Conservation (phyloP, 352 stramenopile species). For the Bremia lactucae region DNA sequence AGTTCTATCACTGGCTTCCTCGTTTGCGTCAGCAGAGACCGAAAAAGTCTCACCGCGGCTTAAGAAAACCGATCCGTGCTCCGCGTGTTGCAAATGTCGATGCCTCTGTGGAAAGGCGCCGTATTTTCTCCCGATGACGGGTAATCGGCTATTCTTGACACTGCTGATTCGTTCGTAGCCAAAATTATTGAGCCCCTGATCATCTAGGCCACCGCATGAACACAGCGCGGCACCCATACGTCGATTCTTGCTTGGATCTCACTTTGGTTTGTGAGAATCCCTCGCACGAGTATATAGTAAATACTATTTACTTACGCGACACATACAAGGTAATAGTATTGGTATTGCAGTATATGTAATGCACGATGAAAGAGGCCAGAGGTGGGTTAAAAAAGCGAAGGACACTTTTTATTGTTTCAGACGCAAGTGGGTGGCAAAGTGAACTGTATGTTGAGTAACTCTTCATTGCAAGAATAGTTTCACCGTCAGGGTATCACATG, state of each 20-base stretch:
- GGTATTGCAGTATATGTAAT: no score
- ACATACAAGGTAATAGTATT: no score
- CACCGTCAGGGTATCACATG: no score
- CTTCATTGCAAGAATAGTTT: no score
- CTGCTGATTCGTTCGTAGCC: conserved; percentile 29
- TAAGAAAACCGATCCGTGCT: conserved; percentile 28
- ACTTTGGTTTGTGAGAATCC: conserved; percentile 11
- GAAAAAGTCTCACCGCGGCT: conserved; percentile 48
- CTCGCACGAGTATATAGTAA: no score
- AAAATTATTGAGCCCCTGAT: conserved; percentile 27
- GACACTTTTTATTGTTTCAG: no score
- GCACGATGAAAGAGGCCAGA: no score
- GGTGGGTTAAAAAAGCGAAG: no score
- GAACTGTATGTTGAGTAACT: no score
- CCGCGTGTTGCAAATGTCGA: conserved; percentile 20
- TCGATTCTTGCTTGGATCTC: conserved; percentile 13
- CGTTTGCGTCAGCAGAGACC: conserved; percentile 33
- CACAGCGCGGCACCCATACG: conserved; percentile 43
- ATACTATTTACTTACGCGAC: no score
- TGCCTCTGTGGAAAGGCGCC: conserved; percentile 23
- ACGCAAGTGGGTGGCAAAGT: no score
- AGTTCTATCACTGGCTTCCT: conserved; percentile 12
- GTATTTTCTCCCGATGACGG: conserved; percentile 24
- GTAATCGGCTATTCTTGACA: conserved; percentile 19
- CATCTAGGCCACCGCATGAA: conserved; percentile 35